Evolutionary conservation across 257 asterid species (phyloP).

Genomic region (Petunia secreta): DNA sequence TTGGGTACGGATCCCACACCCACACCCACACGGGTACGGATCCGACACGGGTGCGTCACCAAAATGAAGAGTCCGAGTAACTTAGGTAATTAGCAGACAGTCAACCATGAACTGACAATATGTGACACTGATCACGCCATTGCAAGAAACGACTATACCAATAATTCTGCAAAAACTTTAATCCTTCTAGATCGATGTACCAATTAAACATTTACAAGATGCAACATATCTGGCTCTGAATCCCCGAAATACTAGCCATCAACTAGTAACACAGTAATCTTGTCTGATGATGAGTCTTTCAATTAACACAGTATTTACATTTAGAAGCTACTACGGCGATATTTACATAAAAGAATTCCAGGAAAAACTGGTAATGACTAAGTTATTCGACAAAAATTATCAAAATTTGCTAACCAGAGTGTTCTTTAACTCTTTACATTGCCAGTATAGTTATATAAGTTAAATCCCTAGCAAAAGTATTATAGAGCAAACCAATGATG

Average conservation of each 20-base stretch:
- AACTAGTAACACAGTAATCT: not conserved
- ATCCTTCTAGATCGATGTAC: not conserved
- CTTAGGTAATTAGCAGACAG: not conserved
- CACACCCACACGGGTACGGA: too few relatives aligned
- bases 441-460: too few relatives aligned
- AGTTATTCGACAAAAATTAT: not conserved
- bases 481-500: constrained; percentile 21
- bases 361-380: not conserved
- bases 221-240: not conserved
- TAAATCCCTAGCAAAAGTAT: not conserved
- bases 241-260: constrained; percentile 11
- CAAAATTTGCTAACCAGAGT: not conserved
- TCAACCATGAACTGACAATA: not conserved
- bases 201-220: not conserved
- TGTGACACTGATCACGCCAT: not conserved
- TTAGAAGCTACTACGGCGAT: not conserved
- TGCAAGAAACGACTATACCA: not conserved
- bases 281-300: not conserved
- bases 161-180: not conserved
- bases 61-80: too few relatives aligned
- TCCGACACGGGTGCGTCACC: too few relatives aligned
- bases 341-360: not conserved
- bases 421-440: not conserved
- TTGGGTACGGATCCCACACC: too few relatives aligned
- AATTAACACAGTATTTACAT: not conserved